Percentiles rank a stretch among this genome's conserved stretches.
These are phyloP conservation scores for Amanita thiersii DNA, from an alignment of 768 basidiomycete genomes.

Conservation along the genomic window DNA sequence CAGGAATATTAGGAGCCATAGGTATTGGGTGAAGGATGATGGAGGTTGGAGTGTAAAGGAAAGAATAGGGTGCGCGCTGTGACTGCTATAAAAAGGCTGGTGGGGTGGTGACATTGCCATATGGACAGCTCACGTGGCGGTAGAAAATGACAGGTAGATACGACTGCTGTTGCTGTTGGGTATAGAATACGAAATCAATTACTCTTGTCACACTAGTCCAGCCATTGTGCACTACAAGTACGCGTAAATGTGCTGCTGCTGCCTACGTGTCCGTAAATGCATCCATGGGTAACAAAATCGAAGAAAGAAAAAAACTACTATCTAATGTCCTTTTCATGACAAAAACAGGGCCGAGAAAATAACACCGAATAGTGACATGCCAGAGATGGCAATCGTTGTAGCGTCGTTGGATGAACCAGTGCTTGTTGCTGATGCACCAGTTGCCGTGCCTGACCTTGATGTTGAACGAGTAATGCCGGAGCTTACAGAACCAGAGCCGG, in stretches of 20 bases:
- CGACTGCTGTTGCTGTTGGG: too few relatives aligned
- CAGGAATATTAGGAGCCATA: not conserved
- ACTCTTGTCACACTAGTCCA: too few relatives aligned
- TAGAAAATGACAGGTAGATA: too few relatives aligned
- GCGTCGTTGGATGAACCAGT: conserved; percentile 11
- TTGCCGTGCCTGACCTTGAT: conserved; percentile 4
- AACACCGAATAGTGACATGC: conserved; percentile 12
- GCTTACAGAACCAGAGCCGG: not conserved
- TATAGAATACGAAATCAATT: too few relatives aligned
- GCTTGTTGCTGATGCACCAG: conserved; percentile 6
- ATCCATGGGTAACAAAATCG: not conserved
- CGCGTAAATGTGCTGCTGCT: too few relatives aligned
- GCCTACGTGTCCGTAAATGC: conserved; percentile 10
- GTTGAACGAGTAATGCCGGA: not conserved
- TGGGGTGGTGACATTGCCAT: too few relatives aligned
- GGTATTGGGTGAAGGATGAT: conserved; percentile 14
- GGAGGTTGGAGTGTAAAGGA: not conserved
- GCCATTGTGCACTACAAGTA: too few relatives aligned
- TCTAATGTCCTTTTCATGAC: conserved; percentile 9
- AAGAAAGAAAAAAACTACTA: not conserved
- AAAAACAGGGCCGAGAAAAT: conserved; percentile 15
- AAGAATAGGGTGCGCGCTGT: too few relatives aligned
- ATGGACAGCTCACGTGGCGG: too few relatives aligned
- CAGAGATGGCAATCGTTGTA: conserved; percentile 11
- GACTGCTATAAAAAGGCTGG: too few relatives aligned